Evolutionary conservation across 75 land plant genomes (phyloP), one percentile per base, ranked within the genome.

Genomic region (Gnetum montanum): DNA sequence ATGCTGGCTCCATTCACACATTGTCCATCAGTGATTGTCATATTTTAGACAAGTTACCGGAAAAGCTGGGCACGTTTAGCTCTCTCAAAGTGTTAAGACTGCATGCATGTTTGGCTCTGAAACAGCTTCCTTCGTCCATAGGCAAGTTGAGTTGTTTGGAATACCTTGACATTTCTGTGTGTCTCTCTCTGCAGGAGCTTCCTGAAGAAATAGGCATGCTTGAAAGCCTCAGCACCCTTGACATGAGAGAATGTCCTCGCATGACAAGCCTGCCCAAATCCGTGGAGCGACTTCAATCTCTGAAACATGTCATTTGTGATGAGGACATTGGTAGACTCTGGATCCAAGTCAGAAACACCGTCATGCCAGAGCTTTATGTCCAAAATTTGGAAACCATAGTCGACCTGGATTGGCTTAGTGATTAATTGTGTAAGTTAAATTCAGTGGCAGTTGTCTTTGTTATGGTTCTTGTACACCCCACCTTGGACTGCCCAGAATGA

Each of bases 181-280:
- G 82, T 57, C 51, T 70, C 2, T 70, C 58, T 16, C 31, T 82
- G 31, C 28, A 31, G 23, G 49, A 69, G 43, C 72, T 82, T 10
- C 82, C 86, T 16, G 72, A 82, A 1, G 70, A 56, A 12, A 52
- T 82, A 18, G 78, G 72, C 3, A 19, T 51, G 2, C 29, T 74
- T 34, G 23, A 4, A 3, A 71, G 48, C 1, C 49, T 82, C 59
- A 70, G 71, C 52, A 75, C 74, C 69, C 72, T 82, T 16, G 82
- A 82, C 68, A 82, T 82, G 86, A 67, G 82, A 41, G 75, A 78
- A 52, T 82, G 86, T 34, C 30, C 57, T n/a, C 67, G 28, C 20
- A 38, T 82, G 16, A 64, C 36, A 61, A 38, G 26, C 18, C 54
- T 82, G 11, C 86, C 86, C 1, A 24, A 34, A 3, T 82, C 59